Evolutionary conservation across 345 rosid species (phyloP), one percentile per base, ranked within the genome.

Genomic region (Hibiscus syriacus): DNA sequence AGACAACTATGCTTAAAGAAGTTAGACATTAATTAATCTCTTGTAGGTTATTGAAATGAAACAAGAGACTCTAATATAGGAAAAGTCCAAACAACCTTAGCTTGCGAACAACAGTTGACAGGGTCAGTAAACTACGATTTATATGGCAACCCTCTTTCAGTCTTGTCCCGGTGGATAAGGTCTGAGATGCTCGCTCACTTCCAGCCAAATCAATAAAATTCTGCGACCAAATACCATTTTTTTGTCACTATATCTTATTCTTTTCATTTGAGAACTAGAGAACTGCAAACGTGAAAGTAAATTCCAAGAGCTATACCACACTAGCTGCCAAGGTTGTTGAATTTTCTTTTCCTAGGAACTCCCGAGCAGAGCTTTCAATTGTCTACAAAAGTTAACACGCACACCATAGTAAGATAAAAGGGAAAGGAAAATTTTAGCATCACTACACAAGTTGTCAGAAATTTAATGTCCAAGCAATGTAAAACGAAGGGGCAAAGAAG

Each of bases 111-210:
- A 93, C 98, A 29, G 97, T 93, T 77, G 96, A 86, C 70, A 93
- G 79, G 70, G 98, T 93, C 77, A 93, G 81, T 72, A 93, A 84
- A 81, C 98, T 93, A 59, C 98, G 90, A 72, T 93, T 93, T 64
- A 93, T 93, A 80, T 93, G 97, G 77, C 96, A 93, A 27, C 98
- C 98, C 82, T 93, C 98, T 78, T 93, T 93, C 77, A 90, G 83
- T 80, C 98, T 85, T 45, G 94, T 66, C 30, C 98, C 98, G 72
- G 91, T 83, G 68, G 98, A 91, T 66, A 85, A 76, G 64, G 97
- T 73, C 79, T 93, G 98, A 43, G 97, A 93, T 64, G 98, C 98
- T 11, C 98, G 94, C 76, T 93, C 98, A 63, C 97, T 93, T 64
- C 98, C 98, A 26, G 98, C 98, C 86, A 93, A 79, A 78, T 93